Evolutionary conservation across 2,329 filamentous ascomycete genomes (phyloP), one percentile per base, ranked within the genome.

Genomic region (Corynespora cassiicola): DNA sequence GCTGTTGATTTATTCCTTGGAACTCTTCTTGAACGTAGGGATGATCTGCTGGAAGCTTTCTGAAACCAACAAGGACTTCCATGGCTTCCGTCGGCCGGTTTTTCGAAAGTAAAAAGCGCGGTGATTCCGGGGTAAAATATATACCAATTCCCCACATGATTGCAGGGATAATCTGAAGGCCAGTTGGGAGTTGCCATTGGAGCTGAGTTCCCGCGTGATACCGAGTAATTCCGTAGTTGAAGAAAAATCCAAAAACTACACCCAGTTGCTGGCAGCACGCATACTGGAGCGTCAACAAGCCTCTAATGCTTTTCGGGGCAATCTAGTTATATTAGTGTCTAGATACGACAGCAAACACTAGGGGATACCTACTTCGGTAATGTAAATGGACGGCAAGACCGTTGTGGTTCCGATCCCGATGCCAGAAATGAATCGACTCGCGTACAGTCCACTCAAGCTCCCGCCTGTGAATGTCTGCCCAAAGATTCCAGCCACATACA

Each of bases 221-320:
- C 12, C 63, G 54, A 2, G 68, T 63, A 8, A 66, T 54, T 2
- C 65, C 58, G 26, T 71, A 68, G 34, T 69, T 69, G 23, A 64
- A 46, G 32, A 69, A 69, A 31, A 69, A 45, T 7, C 42, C 42
- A 17, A 45, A 45, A 11, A 45, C 37, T 6, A 41, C 42, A 3
- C 42, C 42, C 6, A 67, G 58, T 14, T 67, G 63, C 10, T 67
- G 61, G 6, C 61, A 67, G 39, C 60, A 65, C 1, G 60, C 61
- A 20, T 67, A 67, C 14, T 67, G 63, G 0, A 67, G 47, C 0
- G 58, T 67, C 3, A 67, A 7, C 1, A 67, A 54, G 5, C 64
- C 62, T 0, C 63, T 53, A 5, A 67, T 67, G 0, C 58, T 58
- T 2, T 48, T 17, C 26, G 43, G 43, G 8, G 43, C 36, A 19